Percentiles rank a stretch among this genome's conserved stretches.
These are phyloP conservation scores for Maudiozyma bulderi DNA, from an alignment of 805 yeast genomes.

Conservation along the genomic window DNA sequence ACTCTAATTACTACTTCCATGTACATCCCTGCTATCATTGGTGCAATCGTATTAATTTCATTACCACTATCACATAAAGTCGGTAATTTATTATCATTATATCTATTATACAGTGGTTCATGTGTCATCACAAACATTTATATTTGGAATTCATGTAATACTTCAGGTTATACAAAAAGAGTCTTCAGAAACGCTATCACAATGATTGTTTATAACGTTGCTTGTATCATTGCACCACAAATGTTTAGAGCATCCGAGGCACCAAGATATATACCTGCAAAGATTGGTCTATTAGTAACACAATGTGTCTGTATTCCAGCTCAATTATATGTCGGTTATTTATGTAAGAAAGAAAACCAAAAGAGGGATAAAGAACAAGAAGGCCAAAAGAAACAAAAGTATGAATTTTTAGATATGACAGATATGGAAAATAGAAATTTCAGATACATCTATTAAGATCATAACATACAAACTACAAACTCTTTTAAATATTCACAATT, in stretches of 20 bases:
- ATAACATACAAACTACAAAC: neutral
- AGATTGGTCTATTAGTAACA: conserved; percentile 44
- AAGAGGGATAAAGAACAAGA: conserved; percentile 36
- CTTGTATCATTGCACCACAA: conserved; percentile 57
- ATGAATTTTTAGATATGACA: conserved; percentile 47
- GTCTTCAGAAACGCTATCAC: conserved; percentile 44
- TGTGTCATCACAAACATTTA: conserved; percentile 49
- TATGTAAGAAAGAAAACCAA: conserved; percentile 41
- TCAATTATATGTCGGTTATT: conserved; percentile 34
- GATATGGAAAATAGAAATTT: conserved; percentile 50
- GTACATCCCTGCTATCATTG: conserved; percentile 41
- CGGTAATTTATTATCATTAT: conserved; percentile 42
- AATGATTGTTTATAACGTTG: conserved; percentile 49
- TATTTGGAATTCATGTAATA: conserved; percentile 53
- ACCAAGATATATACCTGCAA: conserved; percentile 50
- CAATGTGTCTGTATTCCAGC: conserved; percentile 38
- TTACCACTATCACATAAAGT: conserved; percentile 29
- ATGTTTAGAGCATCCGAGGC: conserved; percentile 42
- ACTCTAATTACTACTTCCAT: conserved; percentile 32
- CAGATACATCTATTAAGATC: conserved; percentile 39
- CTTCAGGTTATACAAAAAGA: conserved; percentile 54
- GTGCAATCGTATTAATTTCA: conserved; percentile 37
- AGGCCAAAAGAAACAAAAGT: conserved; percentile 27
- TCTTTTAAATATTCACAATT: conserved; percentile 1
- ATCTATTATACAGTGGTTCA: conserved; percentile 45